A percentile compares a stretch with the other conserved stretches of the same genome.
Evolutionary conservation across 2,329 filamentous ascomycete genomes (phyloP).

Genomic region (Colletotrichum somersetense): DNA sequence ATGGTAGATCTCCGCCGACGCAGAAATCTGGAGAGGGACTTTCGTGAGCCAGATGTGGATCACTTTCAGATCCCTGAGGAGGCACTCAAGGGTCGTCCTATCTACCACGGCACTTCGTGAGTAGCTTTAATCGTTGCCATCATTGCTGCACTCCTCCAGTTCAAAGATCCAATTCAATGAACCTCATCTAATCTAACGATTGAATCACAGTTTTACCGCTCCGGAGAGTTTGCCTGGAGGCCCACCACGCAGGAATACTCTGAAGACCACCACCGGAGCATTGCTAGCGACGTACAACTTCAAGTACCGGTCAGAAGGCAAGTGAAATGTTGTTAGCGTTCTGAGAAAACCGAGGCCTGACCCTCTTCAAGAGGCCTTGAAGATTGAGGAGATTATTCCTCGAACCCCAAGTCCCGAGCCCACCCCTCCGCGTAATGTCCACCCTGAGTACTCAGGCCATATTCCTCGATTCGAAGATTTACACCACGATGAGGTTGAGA

Average conservation of each 20-base stretch:
- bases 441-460: not conserved
- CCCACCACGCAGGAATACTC: not conserved
- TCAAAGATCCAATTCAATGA: too few relatives aligned
- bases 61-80: conserved; percentile 49
- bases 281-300: conserved; percentile 49
- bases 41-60: conserved; percentile 25
- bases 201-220: conserved; percentile 13
- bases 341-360: not conserved
- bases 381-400: conserved; percentile 49
- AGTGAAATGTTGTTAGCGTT: not conserved
- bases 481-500: conserved; percentile 45
- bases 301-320: conserved; percentile 50
- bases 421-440: conserved; percentile 28
- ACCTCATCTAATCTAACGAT: not conserved
- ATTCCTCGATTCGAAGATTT: conserved; percentile 41
- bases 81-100: conserved; percentile 50
- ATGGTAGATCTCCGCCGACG: not conserved
- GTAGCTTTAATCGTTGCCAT: not conserved
- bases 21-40: not conserved
- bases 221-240: not conserved
- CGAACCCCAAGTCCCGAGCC: conserved; percentile 44
- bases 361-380: conserved; percentile 47
- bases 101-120: conserved; percentile 52
- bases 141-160: too few relatives aligned
- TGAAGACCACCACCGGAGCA: conserved; percentile 29